Conservation (phyloP, 495 filamentous ascomycete species). For the Neurospora sp. region DNA sequence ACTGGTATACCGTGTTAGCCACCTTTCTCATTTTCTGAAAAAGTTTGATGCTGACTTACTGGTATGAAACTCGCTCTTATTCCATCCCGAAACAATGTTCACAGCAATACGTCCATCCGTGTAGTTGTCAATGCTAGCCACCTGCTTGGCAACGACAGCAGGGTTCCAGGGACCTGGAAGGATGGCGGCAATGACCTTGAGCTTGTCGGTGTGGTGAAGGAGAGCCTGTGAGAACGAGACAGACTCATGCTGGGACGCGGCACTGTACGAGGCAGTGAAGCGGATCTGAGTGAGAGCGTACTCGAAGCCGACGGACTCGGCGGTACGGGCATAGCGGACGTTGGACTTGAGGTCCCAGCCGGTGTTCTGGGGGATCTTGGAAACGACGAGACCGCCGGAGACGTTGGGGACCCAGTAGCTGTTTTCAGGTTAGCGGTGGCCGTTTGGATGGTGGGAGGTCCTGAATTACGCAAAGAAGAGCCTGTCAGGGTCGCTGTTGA, state of each 20-base stretch:
- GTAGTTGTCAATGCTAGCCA: conserved; percentile 41
- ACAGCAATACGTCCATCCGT: conserved; percentile 36
- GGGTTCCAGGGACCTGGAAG: conserved; percentile 42
- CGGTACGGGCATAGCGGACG: conserved; percentile 33
- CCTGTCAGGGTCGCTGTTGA: conserved; percentile 12
- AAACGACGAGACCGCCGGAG: conserved; percentile 37
- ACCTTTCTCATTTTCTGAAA: too few species aligned
- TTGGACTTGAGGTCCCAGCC: conserved; percentile 37
- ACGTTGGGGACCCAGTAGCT: conserved; percentile 44
- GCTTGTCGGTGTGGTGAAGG: conserved; percentile 29
- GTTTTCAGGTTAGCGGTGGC: neutral
- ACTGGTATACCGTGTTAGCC: conserved; percentile 21
- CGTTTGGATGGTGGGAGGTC: too few species aligned
- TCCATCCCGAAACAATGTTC: conserved; percentile 41
- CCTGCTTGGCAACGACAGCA: conserved; percentile 39
- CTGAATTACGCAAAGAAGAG: conserved; percentile 14
- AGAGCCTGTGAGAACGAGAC: conserved; percentile 41
- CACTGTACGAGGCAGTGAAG: conserved; percentile 41
- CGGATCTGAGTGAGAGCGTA: conserved; percentile 40
- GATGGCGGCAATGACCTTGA: conserved; percentile 40
- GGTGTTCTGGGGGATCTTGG: conserved; percentile 38
- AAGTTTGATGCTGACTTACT: neutral
- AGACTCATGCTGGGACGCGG: conserved; percentile 39
- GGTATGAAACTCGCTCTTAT: conserved; percentile 35
- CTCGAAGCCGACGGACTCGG: conserved; percentile 36